Evolutionary conservation across 2,329 filamentous ascomycete genomes (phyloP).

Genomic region (Podosphaera fusca): DNA sequence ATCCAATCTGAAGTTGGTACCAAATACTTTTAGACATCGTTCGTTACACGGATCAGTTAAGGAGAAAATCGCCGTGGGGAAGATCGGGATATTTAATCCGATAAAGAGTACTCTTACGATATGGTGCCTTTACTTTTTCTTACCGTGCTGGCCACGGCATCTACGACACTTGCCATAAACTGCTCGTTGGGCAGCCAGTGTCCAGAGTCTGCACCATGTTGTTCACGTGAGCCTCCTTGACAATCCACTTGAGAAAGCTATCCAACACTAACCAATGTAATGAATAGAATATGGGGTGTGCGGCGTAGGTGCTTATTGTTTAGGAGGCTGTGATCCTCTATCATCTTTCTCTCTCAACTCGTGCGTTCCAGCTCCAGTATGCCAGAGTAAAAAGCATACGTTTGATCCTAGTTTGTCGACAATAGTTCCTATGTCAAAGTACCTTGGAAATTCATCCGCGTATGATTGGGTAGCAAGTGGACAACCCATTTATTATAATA

Average conservation of each 20-base stretch:
- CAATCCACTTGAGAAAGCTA: not conserved
- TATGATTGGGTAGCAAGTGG: conserved; percentile 82
- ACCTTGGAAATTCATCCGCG: conserved; percentile 60
- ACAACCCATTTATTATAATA: conserved; percentile 41
- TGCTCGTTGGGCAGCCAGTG: conserved; percentile 36
- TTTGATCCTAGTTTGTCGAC: conserved; percentile 45
- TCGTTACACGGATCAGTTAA: too few relatives aligned
- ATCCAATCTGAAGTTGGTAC: not conserved
- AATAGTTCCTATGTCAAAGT: conserved; percentile 50
- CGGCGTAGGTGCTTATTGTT: conserved; percentile 80
- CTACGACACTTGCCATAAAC: conserved; percentile 8
- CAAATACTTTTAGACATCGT: conserved; percentile 13
- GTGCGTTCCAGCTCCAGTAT: conserved; percentile 67
- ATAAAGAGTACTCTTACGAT: too few relatives aligned
- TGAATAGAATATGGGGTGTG: conserved; percentile 68
- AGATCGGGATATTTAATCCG: too few relatives aligned
- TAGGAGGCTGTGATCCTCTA: conserved; percentile 81
- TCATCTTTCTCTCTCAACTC: conserved; percentile 65
- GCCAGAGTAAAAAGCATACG: conserved; percentile 48
- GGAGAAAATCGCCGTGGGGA: too few relatives aligned
- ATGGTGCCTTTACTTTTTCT: conserved; percentile 6
- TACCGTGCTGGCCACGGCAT: conserved; percentile 5
- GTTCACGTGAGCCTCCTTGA: conserved; percentile 41
- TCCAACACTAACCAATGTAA: not conserved
- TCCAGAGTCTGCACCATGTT: conserved; percentile 50